Conservation (phyloP, 2,329 filamentous ascomycete species). For the Pseudocercospora musae region DNA sequence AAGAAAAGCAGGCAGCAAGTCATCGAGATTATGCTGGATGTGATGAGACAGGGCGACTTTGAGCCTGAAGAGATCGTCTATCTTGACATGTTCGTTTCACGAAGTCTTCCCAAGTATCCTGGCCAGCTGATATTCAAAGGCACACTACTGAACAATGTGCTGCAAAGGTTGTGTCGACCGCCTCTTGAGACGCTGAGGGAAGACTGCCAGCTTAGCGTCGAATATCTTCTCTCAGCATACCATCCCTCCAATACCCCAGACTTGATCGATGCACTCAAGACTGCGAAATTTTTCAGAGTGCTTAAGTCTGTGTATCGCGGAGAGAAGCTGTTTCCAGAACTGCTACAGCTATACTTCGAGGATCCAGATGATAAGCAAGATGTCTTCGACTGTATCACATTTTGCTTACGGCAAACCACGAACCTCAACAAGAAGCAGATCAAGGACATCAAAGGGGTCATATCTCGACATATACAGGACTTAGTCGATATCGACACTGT, state of each 20-base stretch:
- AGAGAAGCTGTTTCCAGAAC: slow-evolving; percentile 74
- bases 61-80: slow-evolving; percentile 81
- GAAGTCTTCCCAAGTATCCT: slow-evolving; percentile 93
- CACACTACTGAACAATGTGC: slow-evolving; percentile 74
- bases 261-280: slow-evolving; percentile 72
- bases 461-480: slow-evolving; percentile 62
- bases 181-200: slow-evolving; percentile 77
- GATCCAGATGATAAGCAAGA: slow-evolving; percentile 72
- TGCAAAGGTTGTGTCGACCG: slow-evolving; percentile 80
- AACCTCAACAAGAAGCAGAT: slow-evolving; percentile 66
- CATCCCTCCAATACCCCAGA: slow-evolving; percentile 77
- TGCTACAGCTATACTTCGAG: slow-evolving; percentile 79
- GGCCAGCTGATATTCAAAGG: slow-evolving; percentile 91
- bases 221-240: slow-evolving; percentile 91
- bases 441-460: slow-evolving; percentile 65
- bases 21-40: slow-evolving; percentile 82
- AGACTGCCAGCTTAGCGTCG: slow-evolving; percentile 93
- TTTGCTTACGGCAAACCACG: slow-evolving; percentile 66
- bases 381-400: slow-evolving; percentile 75
- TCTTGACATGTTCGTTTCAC: slow-evolving; percentile 96
- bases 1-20: slow-evolving; percentile 83
- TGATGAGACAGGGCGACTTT: slow-evolving; percentile 79
- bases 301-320: slow-evolving; percentile 81
- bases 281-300: slow-evolving; percentile 84
- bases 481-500: slow-evolving; percentile 65